These are phyloP conservation scores for Penicillium sp. DNA, from an alignment of 2,329 filamentous ascomycete genomes.

Conservation along the genomic window DNA sequence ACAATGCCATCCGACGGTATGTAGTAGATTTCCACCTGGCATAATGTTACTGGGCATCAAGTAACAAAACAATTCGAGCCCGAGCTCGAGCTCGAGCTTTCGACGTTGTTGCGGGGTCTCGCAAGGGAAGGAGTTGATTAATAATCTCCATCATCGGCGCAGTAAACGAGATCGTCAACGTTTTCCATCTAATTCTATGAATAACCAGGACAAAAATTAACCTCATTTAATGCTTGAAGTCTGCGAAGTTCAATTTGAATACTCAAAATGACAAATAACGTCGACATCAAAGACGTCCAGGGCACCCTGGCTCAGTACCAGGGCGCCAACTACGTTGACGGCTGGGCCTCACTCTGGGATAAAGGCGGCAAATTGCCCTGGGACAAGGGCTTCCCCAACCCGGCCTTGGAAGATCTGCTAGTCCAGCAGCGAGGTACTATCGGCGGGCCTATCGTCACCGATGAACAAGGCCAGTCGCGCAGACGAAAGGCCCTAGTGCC, in stretches of 20 bases:
- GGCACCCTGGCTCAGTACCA: conserved; percentile 45
- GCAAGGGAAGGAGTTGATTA: conserved; percentile 26
- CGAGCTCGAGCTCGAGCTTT: background rate
- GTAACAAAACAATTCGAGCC: background rate
- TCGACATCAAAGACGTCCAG: conserved; percentile 27
- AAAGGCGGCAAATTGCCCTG: conserved; percentile 54
- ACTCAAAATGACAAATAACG: conserved; percentile 1
- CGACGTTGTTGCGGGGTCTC: background rate
- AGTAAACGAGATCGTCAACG: background rate
- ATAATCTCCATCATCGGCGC: conserved; percentile 9
- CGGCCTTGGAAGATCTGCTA: conserved; percentile 57
- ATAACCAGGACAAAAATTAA: background rate
- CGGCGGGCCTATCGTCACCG: conserved; percentile 30
- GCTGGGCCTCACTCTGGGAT: conserved; percentile 59
- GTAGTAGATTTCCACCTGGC: no score
- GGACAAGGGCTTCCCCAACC: conserved; percentile 59
- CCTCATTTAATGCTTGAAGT: background rate
- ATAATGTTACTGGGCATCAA: background rate
- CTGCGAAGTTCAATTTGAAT: background rate
- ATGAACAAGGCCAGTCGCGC: conserved; percentile 21
- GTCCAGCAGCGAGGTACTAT: conserved; percentile 38
- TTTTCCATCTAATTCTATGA: background rate
- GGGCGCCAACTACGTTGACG: conserved; percentile 42
- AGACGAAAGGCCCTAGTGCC: conserved; percentile 67
- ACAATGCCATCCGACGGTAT: background rate